phyloP scores from a whole-genome alignment of 2,329 filamentous ascomycete species.

The Aureobasidium leucospermi region DNA sequence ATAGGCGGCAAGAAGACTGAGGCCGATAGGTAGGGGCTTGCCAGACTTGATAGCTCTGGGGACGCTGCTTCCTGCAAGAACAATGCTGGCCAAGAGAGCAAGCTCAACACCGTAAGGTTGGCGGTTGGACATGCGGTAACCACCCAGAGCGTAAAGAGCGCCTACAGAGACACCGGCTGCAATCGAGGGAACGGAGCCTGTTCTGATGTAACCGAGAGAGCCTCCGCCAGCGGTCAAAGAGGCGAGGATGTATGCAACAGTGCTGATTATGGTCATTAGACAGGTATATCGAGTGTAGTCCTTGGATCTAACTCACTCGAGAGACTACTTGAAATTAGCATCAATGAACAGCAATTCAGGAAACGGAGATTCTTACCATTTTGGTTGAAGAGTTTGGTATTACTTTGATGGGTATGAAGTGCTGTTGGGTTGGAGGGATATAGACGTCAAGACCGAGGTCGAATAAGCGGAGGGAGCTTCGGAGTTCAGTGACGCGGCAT shows the following conservation, averaged over 20 bases:
- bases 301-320: conserved; percentile 9
- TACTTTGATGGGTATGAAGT: neutral
- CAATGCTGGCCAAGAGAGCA: conserved; percentile 76
- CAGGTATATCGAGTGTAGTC: neutral
- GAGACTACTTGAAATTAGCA: conserved; percentile 11
- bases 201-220: conserved; percentile 76
- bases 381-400: neutral
- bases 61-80: conserved; percentile 76
- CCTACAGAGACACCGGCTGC: conserved; percentile 80
- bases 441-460: neutral
- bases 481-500: neutral
- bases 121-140: conserved; percentile 67
- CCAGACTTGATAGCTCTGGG: conserved; percentile 75
- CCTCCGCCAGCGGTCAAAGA: conserved; percentile 80
- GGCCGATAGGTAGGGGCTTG: conserved; percentile 75
- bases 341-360: neutral
- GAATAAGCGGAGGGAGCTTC: neutral
- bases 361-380: neutral
- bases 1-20: conserved; percentile 72
- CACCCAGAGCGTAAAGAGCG: conserved; percentile 68
- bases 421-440: neutral
- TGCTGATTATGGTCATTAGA: neutral
- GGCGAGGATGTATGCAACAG: conserved; percentile 69
- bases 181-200: conserved; percentile 79
- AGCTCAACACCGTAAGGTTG: conserved; percentile 80